A percentile compares a stretch with the other conserved stretches of the same genome.
phyloP scores from a whole-genome alignment of 139 green algal genomes.

The Pycnococcus provasolii region DNA sequence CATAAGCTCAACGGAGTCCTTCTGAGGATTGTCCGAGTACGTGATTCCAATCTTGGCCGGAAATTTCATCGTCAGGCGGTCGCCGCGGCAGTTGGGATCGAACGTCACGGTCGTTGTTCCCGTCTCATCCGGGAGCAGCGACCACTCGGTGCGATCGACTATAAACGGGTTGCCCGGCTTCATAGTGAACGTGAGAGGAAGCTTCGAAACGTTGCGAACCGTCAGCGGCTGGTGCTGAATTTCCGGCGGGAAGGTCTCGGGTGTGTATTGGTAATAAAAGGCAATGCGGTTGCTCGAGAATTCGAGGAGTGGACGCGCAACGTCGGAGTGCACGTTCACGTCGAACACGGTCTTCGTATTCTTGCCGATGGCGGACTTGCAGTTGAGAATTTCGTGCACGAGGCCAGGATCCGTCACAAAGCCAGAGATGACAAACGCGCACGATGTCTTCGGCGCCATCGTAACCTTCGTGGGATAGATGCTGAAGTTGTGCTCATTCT shows the following conservation, averaged over 20 bases:
- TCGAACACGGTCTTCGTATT: constrained; percentile 12
- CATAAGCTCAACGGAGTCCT: constrained; percentile 48
- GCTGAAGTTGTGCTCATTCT: constrained; percentile 45
- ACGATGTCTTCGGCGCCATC: constrained; percentile 40
- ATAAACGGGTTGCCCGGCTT: constrained; percentile 42
- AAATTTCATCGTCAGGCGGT: not conserved
- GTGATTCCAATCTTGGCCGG: constrained; percentile 26
- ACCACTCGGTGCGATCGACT: constrained; percentile 37
- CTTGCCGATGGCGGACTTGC: constrained; percentile 24
- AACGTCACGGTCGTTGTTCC: constrained; percentile 46
- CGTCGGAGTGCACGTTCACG: constrained; percentile 16
- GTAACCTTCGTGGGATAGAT: constrained; percentile 39
- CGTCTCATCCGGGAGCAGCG: constrained; percentile 41
- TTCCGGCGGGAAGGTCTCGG: constrained; percentile 20
- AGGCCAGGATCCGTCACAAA: constrained; percentile 24
- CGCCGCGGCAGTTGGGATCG: constrained; percentile 32
- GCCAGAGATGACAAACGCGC: constrained; percentile 42
- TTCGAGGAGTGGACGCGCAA: constrained; percentile 52
- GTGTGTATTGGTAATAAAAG: constrained; percentile 48
- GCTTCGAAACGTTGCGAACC: constrained; percentile 30
- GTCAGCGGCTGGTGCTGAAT: constrained; percentile 14
- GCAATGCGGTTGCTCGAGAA: constrained; percentile 42
- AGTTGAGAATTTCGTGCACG: constrained; percentile 42
- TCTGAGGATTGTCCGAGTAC: constrained; percentile 59
- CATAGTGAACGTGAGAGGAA: constrained; percentile 50